phyloP scores from a whole-genome alignment of 345 rosid species.

The Euphorbia lathyris region DNA sequence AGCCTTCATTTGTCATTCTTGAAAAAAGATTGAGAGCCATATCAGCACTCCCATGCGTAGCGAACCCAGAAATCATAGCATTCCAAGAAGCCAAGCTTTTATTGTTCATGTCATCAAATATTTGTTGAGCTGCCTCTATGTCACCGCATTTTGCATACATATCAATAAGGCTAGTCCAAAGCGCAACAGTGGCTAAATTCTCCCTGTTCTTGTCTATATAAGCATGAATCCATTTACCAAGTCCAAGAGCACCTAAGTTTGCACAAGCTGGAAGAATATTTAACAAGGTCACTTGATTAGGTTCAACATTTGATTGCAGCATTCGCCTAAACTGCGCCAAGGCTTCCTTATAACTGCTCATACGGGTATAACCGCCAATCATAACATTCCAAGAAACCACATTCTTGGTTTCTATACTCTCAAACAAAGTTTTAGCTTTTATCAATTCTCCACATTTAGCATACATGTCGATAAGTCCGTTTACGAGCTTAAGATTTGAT shows the following conservation, averaged over 20 bases:
- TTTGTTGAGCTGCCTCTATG: constrained; percentile 16
- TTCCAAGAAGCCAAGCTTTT: constrained; percentile 26
- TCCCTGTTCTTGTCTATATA: constrained; percentile 13
- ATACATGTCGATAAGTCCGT: constrained; percentile 69
- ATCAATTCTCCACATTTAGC: constrained; percentile 49
- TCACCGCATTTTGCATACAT: constrained; percentile 31
- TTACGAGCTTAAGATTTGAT: constrained; percentile 41
- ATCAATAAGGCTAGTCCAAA: constrained; percentile 28
- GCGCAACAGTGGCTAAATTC: constrained; percentile 5
- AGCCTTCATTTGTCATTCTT: constrained; percentile 45
- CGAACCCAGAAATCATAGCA: constrained; percentile 28
- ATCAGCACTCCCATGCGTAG: constrained; percentile 21
- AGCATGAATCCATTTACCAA: constrained; percentile 29
- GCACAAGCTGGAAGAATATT: constrained; percentile 25
- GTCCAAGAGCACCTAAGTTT: constrained; percentile 21
- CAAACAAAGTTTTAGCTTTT: constrained; percentile 16
- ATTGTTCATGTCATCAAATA: constrained; percentile 15
- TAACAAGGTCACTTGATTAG: constrained; percentile 28
- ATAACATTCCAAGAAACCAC: constrained; percentile 31
- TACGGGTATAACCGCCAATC: constrained; percentile 23
- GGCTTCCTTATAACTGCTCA: constrained; percentile 17
- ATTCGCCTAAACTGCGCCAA: constrained; percentile 17
- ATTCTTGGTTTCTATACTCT: constrained; percentile 12
- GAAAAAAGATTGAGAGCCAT: constrained; percentile 34
- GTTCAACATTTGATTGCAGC: constrained; percentile 21